Evolutionary conservation across 192 early-diverging fungal genomes (phyloP).

Genomic region (Pilobolus umbonatus): DNA sequence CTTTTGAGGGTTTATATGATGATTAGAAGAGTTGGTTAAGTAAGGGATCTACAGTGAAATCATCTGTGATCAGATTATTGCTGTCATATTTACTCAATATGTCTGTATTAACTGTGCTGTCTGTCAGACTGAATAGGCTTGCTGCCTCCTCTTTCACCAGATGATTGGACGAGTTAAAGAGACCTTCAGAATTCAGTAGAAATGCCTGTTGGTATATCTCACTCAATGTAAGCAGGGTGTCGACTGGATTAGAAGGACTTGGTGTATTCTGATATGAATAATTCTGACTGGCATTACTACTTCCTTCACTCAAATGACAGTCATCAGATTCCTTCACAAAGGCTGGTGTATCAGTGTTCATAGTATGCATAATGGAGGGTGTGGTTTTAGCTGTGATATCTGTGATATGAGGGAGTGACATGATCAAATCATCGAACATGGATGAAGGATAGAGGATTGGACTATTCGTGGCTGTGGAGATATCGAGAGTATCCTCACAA

Average conservation of each 20-base stretch:
- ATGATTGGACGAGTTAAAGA: too few species aligned
- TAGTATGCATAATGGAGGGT: too few species aligned
- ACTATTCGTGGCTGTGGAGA: not conserved
- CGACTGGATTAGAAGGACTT: constrained; percentile 6
- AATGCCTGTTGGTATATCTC: constrained; percentile 18
- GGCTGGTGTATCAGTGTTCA: too few species aligned
- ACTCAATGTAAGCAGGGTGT: constrained; percentile 8
- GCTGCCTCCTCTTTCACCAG: not conserved
- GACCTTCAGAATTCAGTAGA: not conserved
- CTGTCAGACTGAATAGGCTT: not conserved
- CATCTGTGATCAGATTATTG: constrained; percentile 17
- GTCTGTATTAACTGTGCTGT: not conserved
- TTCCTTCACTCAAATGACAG: not conserved
- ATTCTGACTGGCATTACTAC: constrained; percentile 5
- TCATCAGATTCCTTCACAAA: not conserved
- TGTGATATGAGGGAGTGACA: too few species aligned
- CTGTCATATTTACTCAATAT: constrained; percentile 13
- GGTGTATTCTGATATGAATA: constrained; percentile 2
- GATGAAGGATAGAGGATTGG: not conserved
- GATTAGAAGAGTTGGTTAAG: constrained; percentile 14
- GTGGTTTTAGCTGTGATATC: too few species aligned
- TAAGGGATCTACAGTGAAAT: constrained; percentile 9
- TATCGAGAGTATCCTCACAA: not conserved
- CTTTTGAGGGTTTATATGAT: too few species aligned
- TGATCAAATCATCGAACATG: constrained; percentile 11